phyloP scores from a whole-genome alignment of 768 basidiomycete genomes.

The Lyophyllum shimeji region DNA sequence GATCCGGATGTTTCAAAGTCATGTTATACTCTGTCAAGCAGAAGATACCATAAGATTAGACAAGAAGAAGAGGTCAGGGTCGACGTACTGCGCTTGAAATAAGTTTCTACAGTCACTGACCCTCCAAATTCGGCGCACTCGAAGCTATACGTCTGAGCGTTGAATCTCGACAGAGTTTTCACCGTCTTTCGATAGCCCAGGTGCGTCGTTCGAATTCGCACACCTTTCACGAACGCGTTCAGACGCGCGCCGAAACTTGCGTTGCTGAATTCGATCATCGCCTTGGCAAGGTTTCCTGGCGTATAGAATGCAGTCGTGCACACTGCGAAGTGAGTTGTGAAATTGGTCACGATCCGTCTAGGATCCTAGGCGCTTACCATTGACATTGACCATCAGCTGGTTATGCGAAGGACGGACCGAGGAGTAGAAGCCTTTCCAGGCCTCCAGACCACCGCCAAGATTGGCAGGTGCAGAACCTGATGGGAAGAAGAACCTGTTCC shows the following conservation, averaged over 20 bases:
- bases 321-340: constrained; percentile 25
- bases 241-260: constrained; percentile 60
- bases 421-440: constrained; percentile 58
- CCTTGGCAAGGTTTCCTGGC: constrained; percentile 63
- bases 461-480: constrained; percentile 43
- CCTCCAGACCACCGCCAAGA: constrained; percentile 55
- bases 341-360: neutral
- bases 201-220: constrained; percentile 67
- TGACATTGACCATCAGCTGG: constrained; percentile 63
- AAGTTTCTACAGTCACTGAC: constrained; percentile 59
- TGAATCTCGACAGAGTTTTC: constrained; percentile 49
- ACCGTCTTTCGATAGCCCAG: constrained; percentile 77
- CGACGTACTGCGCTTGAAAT: constrained; percentile 64
- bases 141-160: constrained; percentile 52
- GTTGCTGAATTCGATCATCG: constrained; percentile 52
- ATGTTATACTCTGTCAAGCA: constrained; percentile 57
- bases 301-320: constrained; percentile 64
- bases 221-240: constrained; percentile 61
- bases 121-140: constrained; percentile 55
- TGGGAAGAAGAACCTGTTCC: constrained; percentile 68
- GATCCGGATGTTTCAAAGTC: constrained; percentile 43
- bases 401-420: constrained; percentile 57
- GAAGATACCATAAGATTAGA: neutral
- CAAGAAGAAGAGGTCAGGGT: constrained; percentile 33
- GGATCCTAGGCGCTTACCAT: constrained; percentile 41